phyloP scores from a whole-genome alignment of 768 basidiomycete genomes.

The Leucocoprinus birnbaumii region DNA sequence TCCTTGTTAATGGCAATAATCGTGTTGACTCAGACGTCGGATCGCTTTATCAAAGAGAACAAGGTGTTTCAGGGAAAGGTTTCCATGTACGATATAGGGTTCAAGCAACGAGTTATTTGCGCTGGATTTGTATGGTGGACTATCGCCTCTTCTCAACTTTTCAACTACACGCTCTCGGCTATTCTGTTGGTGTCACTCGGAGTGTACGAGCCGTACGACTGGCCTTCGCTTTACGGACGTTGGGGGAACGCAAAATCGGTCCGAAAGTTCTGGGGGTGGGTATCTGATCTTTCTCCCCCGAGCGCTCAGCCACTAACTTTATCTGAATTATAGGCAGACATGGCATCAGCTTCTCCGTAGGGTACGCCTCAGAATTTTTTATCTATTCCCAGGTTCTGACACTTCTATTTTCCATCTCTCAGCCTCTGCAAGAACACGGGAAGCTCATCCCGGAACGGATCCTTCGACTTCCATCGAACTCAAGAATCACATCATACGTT shows the following conservation, averaged over 20 bases:
- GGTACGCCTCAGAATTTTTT: too few species aligned
- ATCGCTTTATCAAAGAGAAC: not conserved
- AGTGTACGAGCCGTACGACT: conserved; percentile 20
- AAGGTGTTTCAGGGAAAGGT: too few species aligned
- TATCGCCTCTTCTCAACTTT: not conserved
- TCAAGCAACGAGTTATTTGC: not conserved
- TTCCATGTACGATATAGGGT: too few species aligned
- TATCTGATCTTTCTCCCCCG: not conserved
- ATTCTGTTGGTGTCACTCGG: conserved; percentile 12
- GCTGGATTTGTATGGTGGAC: conserved; percentile 8
- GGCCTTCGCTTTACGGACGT: conserved; percentile 25
- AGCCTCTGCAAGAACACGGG: conserved; percentile 23
- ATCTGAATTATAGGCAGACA: conserved; percentile 18
- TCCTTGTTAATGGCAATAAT: not conserved
- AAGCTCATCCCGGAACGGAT: conserved; percentile 14
- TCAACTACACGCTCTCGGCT: not conserved
- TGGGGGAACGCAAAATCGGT: conserved; percentile 28
- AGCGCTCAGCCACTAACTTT: not conserved
- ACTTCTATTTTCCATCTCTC: too few species aligned
- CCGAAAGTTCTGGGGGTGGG: conserved; percentile 32
- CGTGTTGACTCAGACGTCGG: not conserved
- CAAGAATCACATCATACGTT: conserved; percentile 20
- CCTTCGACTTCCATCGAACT: conserved; percentile 18
- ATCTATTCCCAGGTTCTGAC: too few species aligned
- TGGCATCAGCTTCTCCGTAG: conserved; percentile 29